Evolutionary conservation across 306 rosid species (phyloP).

Genomic region (Prunus davidiana): DNA sequence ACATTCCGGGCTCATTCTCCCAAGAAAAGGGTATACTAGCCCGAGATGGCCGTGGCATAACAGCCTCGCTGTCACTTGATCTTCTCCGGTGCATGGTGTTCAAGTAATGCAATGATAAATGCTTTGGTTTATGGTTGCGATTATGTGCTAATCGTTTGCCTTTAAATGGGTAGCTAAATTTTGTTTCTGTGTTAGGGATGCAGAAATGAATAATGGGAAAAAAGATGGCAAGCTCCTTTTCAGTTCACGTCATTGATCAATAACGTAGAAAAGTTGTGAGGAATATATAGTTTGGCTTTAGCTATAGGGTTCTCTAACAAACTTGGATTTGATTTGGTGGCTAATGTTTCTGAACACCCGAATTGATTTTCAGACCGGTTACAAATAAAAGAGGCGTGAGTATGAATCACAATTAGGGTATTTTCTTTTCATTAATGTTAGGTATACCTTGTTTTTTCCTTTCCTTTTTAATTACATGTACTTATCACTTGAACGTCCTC

Average conservation of each 20-base stretch:
- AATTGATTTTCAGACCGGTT: neutral
- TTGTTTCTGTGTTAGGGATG: neutral
- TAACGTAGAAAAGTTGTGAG: neutral
- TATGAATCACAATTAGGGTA: neutral
- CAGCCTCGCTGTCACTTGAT: neutral
- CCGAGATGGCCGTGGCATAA: neutral
- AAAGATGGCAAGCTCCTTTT: neutral
- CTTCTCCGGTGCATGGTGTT: slow-evolving; percentile 6
- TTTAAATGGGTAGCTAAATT: neutral
- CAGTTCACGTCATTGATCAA: neutral
- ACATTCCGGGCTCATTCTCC: slow-evolving; percentile 49
- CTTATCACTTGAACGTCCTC: neutral
- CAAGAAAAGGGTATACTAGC: slow-evolving; percentile 54
- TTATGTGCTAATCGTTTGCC: neutral
- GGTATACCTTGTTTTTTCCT: neutral
- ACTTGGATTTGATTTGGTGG: slow-evolving; percentile 2
- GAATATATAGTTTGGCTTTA: neutral
- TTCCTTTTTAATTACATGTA: neutral
- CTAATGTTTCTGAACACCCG: neutral
- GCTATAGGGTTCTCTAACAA: neutral
- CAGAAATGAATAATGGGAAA: neutral
- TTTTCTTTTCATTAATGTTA: neutral
- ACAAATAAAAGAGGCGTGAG: neutral
- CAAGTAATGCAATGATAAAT: neutral
- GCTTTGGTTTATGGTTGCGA: neutral